Evolutionary conservation across 2,329 filamentous ascomycete genomes (phyloP), one percentile per base, ranked within the genome.

Genomic region (Sclerotinia glacialis): DNA sequence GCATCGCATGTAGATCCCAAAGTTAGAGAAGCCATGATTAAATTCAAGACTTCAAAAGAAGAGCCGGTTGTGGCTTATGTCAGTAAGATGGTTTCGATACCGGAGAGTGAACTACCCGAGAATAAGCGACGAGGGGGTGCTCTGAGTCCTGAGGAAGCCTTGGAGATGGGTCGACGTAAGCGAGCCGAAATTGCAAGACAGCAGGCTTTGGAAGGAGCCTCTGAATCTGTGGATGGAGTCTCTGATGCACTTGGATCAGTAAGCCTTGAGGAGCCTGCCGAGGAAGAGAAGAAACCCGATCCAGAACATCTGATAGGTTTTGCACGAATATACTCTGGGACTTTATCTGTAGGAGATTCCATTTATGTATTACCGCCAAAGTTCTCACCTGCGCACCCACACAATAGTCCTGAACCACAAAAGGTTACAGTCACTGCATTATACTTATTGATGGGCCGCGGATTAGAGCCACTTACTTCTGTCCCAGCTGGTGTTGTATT

Each of bases 81-180:
- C 68, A 98, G 94, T 79, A 99, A 99, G 77, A 97, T 99, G 93
- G 91, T 98, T 1, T 95, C 95, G 0, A 84, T 99, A 16, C 94
- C 93, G 0, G 92, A 96, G 74, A 97, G 92, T 77, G 94, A 99
- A 73, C 81, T 99, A 6, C 91, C 92, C 0, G 86, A 94, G 63
- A 97, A 97, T 77, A 96, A 90, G 77, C 85, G 92, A 55, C 84
- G 87, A 21, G 78, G 79, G 21, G 87, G 89, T 0, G 86, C 88
- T 53, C 83, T 98, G 74, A 96, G 86, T 49, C 90, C 92, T 1
- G 95, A 97, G 69, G 95, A 98, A 78, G 95, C 95, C 4, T 83
- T 91, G 71, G 93, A 97, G 70, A 79, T 97, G 67, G 95, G 91
- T 0, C 86, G 93, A 21, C 91, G 89, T 78, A 98, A 97, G 81